Base-by-base conservation (phyloP, 192 early-diverging fungal genomes). In the Spizellomyces punctatus region DNA sequence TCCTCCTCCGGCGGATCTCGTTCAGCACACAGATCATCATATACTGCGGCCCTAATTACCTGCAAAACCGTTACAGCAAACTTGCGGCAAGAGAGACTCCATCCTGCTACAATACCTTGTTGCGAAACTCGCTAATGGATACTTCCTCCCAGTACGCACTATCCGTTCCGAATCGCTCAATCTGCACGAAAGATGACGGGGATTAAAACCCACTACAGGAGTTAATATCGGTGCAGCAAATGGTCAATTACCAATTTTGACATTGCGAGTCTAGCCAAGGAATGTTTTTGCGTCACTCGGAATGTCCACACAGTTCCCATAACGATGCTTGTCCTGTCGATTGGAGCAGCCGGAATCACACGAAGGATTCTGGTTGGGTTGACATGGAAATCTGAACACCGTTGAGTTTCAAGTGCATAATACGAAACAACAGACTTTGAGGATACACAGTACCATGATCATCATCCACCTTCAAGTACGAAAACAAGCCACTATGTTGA, bases 231-330 rank as follows among this genome's bases (percentile, higher is more conserved):
- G 3, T 36, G 27, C 27, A 36, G 27, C 27, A 3, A 36, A 36
- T 36, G 27, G 27, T 36, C 27, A 36, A 36, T 36, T 36, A 36
- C 27, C 66, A 73, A 27, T 47, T 70, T 69, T 1, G 93, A 94
- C 59, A 88, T 88, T 58, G 90, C 92, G 17, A 94, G 79, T 10
- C 87, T 82, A 6, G 87, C 82, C 70, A 94, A 91, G 4, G 78
- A 50, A 69, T 87, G 79, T 16, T 81, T 79, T 16, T 71, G 67
- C 36, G 89, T 88, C 4, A 89, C 88, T 50, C 83, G 85, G 72
- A 96, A 94, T 0, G 90, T 87, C 94, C 94, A 95, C 2, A 92
- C 91, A 6, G 93, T 94, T 19, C 94, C 95, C 92, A 95, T 95
- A 0, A 94, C 92, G 7, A 95, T 90, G 76, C 90, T 89, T 43